A percentile compares a stretch with the other conserved stretches of the same genome.
Conservation (phyloP, 306 rosid species). For the Medicago lupulina region DNA sequence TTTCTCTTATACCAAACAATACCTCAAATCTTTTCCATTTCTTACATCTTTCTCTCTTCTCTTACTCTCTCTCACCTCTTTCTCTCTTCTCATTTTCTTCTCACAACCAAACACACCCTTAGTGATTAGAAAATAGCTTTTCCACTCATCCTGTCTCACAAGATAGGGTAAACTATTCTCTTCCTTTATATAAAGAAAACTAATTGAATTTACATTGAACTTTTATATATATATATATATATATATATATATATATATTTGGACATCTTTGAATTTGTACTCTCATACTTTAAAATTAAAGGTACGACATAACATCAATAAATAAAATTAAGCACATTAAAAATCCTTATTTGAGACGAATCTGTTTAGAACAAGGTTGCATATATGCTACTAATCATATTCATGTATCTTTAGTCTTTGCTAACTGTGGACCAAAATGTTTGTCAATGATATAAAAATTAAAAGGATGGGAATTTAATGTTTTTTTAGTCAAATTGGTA, state of each 20-base stretch:
- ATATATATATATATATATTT: neutral
- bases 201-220: conserved; percentile 17
- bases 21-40: too few relatives aligned
- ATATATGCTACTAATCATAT: neutral
- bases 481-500: neutral
- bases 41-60: too few relatives aligned
- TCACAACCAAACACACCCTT: too few relatives aligned
- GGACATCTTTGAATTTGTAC: neutral
- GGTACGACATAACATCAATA: neutral
- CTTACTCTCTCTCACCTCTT: too few relatives aligned
- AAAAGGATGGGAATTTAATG: neutral
- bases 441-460: neutral
- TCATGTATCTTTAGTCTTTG: neutral
- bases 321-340: neutral
- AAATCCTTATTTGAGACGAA: neutral
- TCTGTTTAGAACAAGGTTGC: neutral
- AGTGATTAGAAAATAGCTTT: conserved; percentile 36
- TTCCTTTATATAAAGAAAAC: conserved; percentile 25
- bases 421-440: neutral
- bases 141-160: conserved; percentile 44
- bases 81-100: too few relatives aligned
- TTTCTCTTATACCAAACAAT: too few relatives aligned
- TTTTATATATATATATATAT: neutral
- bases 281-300: conserved; percentile 10
- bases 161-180: conserved; percentile 36